Percentiles rank a stretch among this genome's conserved stretches.
phyloP scores from a whole-genome alignment of 495 filamentous ascomycete species.

The Aspergillus egyptiacus region DNA sequence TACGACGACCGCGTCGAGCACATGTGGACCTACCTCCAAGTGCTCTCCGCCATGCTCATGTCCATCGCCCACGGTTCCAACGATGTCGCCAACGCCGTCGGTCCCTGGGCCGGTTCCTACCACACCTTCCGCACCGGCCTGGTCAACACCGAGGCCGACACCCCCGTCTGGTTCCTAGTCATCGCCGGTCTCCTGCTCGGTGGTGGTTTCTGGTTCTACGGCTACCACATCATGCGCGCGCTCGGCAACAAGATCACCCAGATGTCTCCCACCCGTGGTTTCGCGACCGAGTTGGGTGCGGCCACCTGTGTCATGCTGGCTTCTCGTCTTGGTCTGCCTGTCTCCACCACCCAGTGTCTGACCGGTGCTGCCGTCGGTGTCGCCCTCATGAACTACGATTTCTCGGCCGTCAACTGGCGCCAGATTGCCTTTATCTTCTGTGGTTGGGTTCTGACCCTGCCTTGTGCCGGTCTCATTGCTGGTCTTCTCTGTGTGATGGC shows the following conservation, averaged over 20 bases:
- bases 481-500: slow-evolving; percentile 35
- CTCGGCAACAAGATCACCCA: slow-evolving; percentile 66
- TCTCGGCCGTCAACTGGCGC: slow-evolving; percentile 34
- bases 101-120: slow-evolving; percentile 61
- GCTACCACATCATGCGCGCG: slow-evolving; percentile 64
- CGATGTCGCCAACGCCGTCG: slow-evolving; percentile 67
- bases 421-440: slow-evolving; percentile 31
- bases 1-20: slow-evolving; percentile 70
- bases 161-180: slow-evolving; percentile 62
- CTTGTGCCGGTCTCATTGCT: slow-evolving; percentile 31
- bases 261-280: slow-evolving; percentile 62
- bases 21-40: slow-evolving; percentile 63
- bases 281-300: slow-evolving; percentile 62
- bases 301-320: slow-evolving; percentile 65
- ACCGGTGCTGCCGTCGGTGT: slow-evolving; percentile 35
- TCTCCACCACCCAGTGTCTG: slow-evolving; percentile 38
- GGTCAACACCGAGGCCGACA: slow-evolving; percentile 41
- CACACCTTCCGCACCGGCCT: slow-evolving; percentile 44
- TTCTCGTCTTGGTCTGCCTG: slow-evolving; percentile 46
- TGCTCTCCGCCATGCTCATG: slow-evolving; percentile 60
- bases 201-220: slow-evolving; percentile 64
- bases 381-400: slow-evolving; percentile 37
- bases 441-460: slow-evolving; percentile 38
- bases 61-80: slow-evolving; percentile 74
- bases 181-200: slow-evolving; percentile 53